Conservation (phyloP, 768 basidiomycete species). For the Suillus alpinus region DNA sequence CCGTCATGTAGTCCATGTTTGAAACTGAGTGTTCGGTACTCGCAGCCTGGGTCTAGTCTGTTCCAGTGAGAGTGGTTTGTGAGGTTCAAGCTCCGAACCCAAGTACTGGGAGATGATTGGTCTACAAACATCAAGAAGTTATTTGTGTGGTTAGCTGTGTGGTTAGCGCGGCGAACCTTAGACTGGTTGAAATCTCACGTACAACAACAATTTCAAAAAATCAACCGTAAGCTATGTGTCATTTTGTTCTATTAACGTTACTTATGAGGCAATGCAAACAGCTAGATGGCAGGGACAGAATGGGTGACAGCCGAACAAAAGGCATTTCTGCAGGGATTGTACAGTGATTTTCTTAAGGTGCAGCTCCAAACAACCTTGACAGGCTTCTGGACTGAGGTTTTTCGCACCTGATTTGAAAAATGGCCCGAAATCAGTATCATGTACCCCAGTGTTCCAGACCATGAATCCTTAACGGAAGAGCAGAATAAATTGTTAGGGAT, state of each 20-base stretch:
- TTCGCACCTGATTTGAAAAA: not conserved
- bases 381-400: not conserved
- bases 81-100: not conserved
- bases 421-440: not conserved
- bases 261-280: not conserved
- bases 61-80: not conserved
- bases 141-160: too few relatives aligned
- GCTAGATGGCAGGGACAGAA: not conserved
- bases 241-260: not conserved
- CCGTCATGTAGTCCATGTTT: too few relatives aligned
- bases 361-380: not conserved
- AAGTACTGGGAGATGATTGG: not conserved
- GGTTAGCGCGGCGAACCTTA: not conserved
- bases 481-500: not conserved
- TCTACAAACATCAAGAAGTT: not conserved
- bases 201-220: not conserved
- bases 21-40: not conserved
- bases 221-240: not conserved
- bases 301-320: not conserved
- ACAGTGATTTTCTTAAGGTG: not conserved
- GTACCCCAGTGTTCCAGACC: not conserved
- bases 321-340: not conserved
- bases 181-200: not conserved
- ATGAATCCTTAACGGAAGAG: not conserved
- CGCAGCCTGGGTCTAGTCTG: not conserved